Evolutionary conservation across 164 flowering plant genomes (phyloP), one percentile per base, ranked within the genome.

Genomic region (Kalanchoe fedtschenkoi): DNA sequence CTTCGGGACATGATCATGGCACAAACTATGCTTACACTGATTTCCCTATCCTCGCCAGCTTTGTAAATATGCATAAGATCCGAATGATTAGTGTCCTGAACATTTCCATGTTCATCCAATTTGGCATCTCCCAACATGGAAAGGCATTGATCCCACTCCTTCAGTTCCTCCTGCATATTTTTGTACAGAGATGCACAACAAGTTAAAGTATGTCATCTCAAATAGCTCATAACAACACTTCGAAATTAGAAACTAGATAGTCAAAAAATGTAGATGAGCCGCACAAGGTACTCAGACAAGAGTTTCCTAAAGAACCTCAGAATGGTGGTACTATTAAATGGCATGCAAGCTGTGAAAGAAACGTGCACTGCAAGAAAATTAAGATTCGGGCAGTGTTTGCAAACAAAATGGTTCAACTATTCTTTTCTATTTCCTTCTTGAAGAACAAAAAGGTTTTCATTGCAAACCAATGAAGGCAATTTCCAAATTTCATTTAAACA

Each of bases 61-160:
- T 88, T 88, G 57, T 93, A 95, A 66, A 85, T 66, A 78, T 83
- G 83, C 81, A 83, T 80, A 56, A 67, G 68, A 72, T 74, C 81
- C 72, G 65, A 71, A 61, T 87, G 89, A 74, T 80, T 87, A 15
- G 80, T 38, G 69, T 83, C 87, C 44, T 77, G 71, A 46, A 83
- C 79, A 74, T 90, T 84, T 58, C 95, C 97, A 55, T 82, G 76
- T 62, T 93, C 96, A 68, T 88, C 97, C 62, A 88, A 82, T 71
- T 83, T 84, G 21, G 88, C 92, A 41, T 90, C 91, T 22, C 95
- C 96, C 61, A 93, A 95, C 92, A 90, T 88, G 60, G 66, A 61
- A 6, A 90, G 73, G 63, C 97, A 90, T 63, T 88, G 97, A 68
- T 93, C 95, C 96, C 99, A 93, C 73, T 93, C 99, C 73, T 85